Base-by-base conservation (phyloP, 164 flowering plant species). In the Annona cherimola region DNA sequence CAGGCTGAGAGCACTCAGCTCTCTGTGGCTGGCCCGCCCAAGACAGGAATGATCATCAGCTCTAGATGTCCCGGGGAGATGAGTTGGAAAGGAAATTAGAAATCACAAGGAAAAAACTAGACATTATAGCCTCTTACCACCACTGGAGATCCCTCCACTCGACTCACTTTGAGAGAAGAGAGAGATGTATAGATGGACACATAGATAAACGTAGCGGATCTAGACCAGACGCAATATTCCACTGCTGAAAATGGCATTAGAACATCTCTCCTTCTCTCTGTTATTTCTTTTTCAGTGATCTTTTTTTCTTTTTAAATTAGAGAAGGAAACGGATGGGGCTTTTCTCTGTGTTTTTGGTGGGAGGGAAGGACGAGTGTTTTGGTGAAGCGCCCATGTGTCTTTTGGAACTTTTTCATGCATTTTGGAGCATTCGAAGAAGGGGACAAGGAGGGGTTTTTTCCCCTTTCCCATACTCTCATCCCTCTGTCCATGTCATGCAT, bases 1-100 rank as follows among this genome's bases (percentile, higher is more conserved):
- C 73, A 86, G 97, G 67, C 95, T 92, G 55, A 88, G 93, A 64
- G 86, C 97, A 16, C 87, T 92, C 45, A 92, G 97, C 74, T 89
- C 97, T 61, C 88, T 92, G 18, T 92, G 97, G 97, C 18, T 81
- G 77, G 77, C 90, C 4, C 89, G 97, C 7, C 92, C 95, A 26
- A 81, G 87, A 11, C 90, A 81, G 61, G 91, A 91, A 26, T 84
- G 72, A 78, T 50, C 46, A 26, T 12, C 18, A 40, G 39, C 8
- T 12, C 7, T 12, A 40, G 39, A 35, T 26, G 0, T 26, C 35
- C 35, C 67, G 5, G 3, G 4, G 5, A 64, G 16, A 9, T 8
- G 43, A 41, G 4, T 39, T 12, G 67, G 14, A 50, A 50, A 50
- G 14, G 12, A 12, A 11, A 11, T 61, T 40, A 61, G 2, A 26